These are phyloP conservation scores for Melampsora americana DNA, from an alignment of 1,284 basidiomycete species.

Conservation along the genomic window DNA sequence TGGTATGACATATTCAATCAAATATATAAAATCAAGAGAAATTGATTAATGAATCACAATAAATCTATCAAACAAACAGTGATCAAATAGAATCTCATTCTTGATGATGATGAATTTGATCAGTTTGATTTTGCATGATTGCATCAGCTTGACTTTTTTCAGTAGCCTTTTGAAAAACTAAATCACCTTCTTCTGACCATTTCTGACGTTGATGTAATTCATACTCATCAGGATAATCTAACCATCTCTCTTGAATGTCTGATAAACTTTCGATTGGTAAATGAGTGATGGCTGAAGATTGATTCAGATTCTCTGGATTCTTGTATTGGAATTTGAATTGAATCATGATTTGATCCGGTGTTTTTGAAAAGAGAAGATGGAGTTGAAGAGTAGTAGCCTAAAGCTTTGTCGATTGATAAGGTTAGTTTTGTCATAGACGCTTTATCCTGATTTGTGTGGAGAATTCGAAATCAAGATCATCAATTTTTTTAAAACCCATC, in stretches of 20 bases:
- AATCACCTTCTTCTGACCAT: slow-evolving; percentile 35
- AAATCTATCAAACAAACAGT: no score
- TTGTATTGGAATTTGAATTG: slow-evolving; percentile 53
- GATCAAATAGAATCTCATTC: no score
- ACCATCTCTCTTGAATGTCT: slow-evolving; percentile 60
- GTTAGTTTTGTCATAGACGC: slow-evolving; percentile 83
- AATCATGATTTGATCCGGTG: not conserved
- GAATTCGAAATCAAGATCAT: no score
- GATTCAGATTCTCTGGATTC: slow-evolving; percentile 58
- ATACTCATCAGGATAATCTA: slow-evolving; percentile 45
- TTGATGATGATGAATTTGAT: not conserved
- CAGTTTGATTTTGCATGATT: not conserved
- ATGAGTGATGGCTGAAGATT: slow-evolving; percentile 63
- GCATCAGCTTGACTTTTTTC: slow-evolving; percentile 12
- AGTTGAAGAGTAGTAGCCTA: slow-evolving; percentile 73
- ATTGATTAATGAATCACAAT: no score
- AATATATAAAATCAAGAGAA: no score
- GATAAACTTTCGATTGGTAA: slow-evolving; percentile 60
- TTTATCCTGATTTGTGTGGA: slow-evolving; percentile 65
- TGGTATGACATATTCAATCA: no score
- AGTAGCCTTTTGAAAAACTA: slow-evolving; percentile 23
- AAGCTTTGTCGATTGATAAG: slow-evolving; percentile 76
- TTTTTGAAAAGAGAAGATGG: slow-evolving; percentile 4
- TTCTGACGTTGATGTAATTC: slow-evolving; percentile 30
- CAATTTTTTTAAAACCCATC: no score